phyloP scores from a whole-genome alignment of 2,329 filamentous ascomycete species.

The Scleromitrula shiraiana region DNA sequence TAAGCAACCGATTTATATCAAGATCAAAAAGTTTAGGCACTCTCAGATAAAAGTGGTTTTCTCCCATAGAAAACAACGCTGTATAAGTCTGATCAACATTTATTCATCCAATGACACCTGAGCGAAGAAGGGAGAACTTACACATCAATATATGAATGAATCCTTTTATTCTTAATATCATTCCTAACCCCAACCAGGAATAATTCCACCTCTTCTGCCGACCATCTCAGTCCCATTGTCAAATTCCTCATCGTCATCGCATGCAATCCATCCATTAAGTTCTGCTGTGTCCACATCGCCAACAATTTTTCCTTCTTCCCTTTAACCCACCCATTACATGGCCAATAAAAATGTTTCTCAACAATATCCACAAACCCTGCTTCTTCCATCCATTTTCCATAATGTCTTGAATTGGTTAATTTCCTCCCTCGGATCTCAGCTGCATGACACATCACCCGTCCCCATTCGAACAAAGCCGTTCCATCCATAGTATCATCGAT shows the following conservation, averaged over 20 bases:
- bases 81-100: too few species aligned
- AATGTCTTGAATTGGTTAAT: conserved; percentile 25
- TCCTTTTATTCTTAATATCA: conserved; percentile 31
- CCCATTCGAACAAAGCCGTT: conserved; percentile 7
- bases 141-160: conserved; percentile 32
- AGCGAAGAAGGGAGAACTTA: conserved; percentile 12
- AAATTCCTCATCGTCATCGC: conserved; percentile 30
- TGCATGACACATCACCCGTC: background rate
- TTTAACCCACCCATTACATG: conserved; percentile 44
- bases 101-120: background rate
- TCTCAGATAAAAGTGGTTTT: too few species aligned
- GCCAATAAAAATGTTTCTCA: conserved; percentile 41
- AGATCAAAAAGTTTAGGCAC: too few species aligned
- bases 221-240: conserved; percentile 34
- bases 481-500: background rate
- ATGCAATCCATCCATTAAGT: conserved; percentile 18
- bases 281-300: conserved; percentile 29
- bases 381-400: conserved; percentile 34
- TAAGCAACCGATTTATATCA: too few species aligned
- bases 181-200: conserved; percentile 33
- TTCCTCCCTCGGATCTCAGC: conserved; percentile 2
- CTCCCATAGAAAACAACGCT: conserved; percentile 5
- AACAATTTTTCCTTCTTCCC: conserved; percentile 44
- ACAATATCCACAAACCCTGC: conserved; percentile 46
- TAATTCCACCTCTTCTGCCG: conserved; percentile 31